Evolutionary conservation across 208 protist genomes (phyloP), one percentile per base, ranked within the genome.

Genomic region (Tritrichomonas foetus): DNA sequence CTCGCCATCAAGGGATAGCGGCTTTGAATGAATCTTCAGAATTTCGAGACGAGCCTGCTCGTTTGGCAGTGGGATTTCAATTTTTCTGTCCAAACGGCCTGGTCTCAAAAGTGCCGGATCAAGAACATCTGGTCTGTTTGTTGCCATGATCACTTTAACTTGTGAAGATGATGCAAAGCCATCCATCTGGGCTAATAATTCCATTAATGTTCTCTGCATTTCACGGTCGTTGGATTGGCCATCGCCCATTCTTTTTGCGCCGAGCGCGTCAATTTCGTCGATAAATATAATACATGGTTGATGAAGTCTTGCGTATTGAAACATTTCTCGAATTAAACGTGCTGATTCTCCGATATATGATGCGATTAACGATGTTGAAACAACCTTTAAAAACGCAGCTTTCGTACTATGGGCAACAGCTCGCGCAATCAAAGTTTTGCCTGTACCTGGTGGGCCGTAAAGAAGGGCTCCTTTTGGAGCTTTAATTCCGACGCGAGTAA

Each of bases 221-320:
- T 99, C 99, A 80, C 99, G 96, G 95, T 99, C 99, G 30, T 98
- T 98, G 50, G 97, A 98, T 14, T 98, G 99, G 84, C 98, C 99
- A 94, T 99, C 98, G 50, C 96, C 97, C 95, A 99, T 99, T 93
- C 99, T 96, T 93, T 98, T 97, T 30, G 98, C 98, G 92, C 98
- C 99, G 93, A 99, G 99, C 44, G 99, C 99, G 94, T 99, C 99
- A 93, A 99, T 98, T 96, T 99, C 99, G 96, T 99, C 99, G 96
- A 99, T 99, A 95, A 99, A 99, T 94, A 99, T 99, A 94, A 99
- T 98, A 96, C 99, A 99, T 27, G 99, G 98, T 96, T 99, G 96
- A 96, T 99, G 98, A 69, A 99, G 98, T 14, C 97, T 96, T 0
- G 97, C 97, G 93, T 97, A 97, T 9, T 95, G 98, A 96, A 99